Conservation (phyloP, 2,329 filamentous ascomycete genomes). For the Colletotrichum lupini region DNA sequence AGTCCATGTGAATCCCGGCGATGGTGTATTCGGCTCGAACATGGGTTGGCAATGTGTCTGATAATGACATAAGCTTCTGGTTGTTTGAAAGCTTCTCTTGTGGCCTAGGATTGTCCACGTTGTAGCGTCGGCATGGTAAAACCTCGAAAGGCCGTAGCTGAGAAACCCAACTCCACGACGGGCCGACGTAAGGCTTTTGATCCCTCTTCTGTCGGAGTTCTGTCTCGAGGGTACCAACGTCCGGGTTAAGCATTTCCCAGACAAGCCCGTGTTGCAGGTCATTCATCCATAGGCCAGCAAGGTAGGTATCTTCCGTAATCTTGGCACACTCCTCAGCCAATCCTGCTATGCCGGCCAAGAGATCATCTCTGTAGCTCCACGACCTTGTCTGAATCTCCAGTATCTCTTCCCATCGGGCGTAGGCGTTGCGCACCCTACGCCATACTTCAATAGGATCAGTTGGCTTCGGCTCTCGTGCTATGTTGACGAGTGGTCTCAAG, state of each 20-base stretch:
- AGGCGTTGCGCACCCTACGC: neutral
- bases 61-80: neutral
- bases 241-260: neutral
- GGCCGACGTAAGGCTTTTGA: neutral
- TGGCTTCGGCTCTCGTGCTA: neutral
- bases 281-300: neutral
- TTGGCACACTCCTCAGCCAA: neutral
- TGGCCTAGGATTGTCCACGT: neutral
- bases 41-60: neutral
- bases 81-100: neutral
- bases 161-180: conserved; percentile 17
- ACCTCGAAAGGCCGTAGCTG: neutral
- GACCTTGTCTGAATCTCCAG: neutral
- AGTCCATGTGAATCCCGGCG: neutral
- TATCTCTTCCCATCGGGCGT: neutral
- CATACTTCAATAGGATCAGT: neutral
- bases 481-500: neutral
- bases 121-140: neutral
- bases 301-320: neutral
- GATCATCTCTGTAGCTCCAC: neutral
- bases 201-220: neutral
- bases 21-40: neutral
- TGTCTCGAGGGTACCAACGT: neutral
- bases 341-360: neutral
- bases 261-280: neutral